phyloP scores from a whole-genome alignment of 2,329 filamentous ascomycete species.

The Phialocephala subalpina region DNA sequence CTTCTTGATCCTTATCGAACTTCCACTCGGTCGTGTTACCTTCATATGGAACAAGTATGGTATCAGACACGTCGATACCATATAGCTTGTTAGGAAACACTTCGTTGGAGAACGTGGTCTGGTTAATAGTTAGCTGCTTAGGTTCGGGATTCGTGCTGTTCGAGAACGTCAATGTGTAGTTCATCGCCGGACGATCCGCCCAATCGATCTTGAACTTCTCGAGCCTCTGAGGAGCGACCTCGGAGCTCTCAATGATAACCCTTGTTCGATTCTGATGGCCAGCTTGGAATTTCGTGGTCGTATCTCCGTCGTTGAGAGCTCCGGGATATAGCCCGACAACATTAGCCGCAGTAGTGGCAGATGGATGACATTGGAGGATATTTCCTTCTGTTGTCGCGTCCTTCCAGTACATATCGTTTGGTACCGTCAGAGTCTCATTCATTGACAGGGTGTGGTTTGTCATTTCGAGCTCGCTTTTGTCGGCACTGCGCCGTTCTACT shows the following conservation, averaged over 20 bases:
- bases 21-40: slow-evolving; percentile 29
- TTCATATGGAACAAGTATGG: slow-evolving; percentile 21
- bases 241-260: slow-evolving; percentile 54
- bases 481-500: slow-evolving; percentile 50
- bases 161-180: slow-evolving; percentile 59
- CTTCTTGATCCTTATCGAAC: slow-evolving; percentile 21
- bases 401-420: slow-evolving; percentile 61
- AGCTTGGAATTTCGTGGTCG: slow-evolving; percentile 72
- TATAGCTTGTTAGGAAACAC: background rate
- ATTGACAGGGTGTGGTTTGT: slow-evolving; percentile 49
- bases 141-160: slow-evolving; percentile 37
- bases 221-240: slow-evolving; percentile 48
- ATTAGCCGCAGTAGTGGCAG: slow-evolving; percentile 52
- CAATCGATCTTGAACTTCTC: slow-evolving; percentile 63
- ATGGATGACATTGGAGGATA: slow-evolving; percentile 65
- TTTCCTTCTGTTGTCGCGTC: slow-evolving; percentile 59
- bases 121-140: background rate
- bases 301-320: slow-evolving; percentile 68
- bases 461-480: slow-evolving; percentile 45
- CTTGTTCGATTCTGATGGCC: slow-evolving; percentile 55
- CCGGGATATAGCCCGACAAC: slow-evolving; percentile 71
- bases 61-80: background rate
- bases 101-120: background rate
- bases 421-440: slow-evolving; percentile 57
- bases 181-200: slow-evolving; percentile 60